Percentiles rank a stretch among this genome's conserved stretches.
Evolutionary conservation across 257 asterid species (phyloP).

Genomic region (Lithospermum erythrorhizon): DNA sequence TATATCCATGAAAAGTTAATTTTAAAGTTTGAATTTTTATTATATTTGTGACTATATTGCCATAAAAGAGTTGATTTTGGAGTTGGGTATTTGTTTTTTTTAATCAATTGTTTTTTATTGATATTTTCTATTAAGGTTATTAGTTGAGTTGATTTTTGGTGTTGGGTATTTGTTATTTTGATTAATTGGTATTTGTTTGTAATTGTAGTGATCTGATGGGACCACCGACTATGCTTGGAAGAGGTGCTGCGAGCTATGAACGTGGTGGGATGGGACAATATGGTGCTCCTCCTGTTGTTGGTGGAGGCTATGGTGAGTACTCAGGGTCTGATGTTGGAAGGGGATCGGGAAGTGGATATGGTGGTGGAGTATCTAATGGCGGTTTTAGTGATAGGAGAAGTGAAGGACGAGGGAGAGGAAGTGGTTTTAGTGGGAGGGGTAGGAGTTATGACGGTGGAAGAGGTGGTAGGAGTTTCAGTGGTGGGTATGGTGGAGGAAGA

Average conservation of each 20-base stretch:
- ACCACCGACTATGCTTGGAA: slow-evolving; percentile 42
- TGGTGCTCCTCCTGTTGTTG: slow-evolving; percentile 31
- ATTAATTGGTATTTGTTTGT: slow-evolving; percentile 1
- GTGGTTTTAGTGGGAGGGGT: slow-evolving; percentile 28
- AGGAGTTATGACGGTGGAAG: slow-evolving; percentile 5
- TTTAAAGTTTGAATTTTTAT: too few relatives aligned
- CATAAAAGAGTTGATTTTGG: too few relatives aligned
- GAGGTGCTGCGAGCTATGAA: slow-evolving; percentile 37
- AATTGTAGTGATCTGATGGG: slow-evolving; percentile 58
- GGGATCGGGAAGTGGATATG: slow-evolving; percentile 31
- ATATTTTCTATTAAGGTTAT: too few relatives aligned
- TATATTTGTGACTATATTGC: too few relatives aligned
- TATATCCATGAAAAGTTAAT: too few relatives aligned
- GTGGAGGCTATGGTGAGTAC: slow-evolving; percentile 26
- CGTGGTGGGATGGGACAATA: slow-evolving; percentile 41
- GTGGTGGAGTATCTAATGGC: slow-evolving; percentile 26
- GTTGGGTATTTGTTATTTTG: background rate
- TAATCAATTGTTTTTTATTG: too few relatives aligned
- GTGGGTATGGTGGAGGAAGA: slow-evolving; percentile 34
- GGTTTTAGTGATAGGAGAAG: slow-evolving; percentile 40
- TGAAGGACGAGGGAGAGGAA: slow-evolving; percentile 23
- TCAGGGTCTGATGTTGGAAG: slow-evolving; percentile 33
- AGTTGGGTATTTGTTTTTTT: too few relatives aligned
- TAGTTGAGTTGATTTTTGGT: background rate
- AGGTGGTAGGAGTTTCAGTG: slow-evolving; percentile 29